These are phyloP conservation scores for Triangularia setosa DNA, from an alignment of 2,329 filamentous ascomycete species.

Conservation along the genomic window DNA sequence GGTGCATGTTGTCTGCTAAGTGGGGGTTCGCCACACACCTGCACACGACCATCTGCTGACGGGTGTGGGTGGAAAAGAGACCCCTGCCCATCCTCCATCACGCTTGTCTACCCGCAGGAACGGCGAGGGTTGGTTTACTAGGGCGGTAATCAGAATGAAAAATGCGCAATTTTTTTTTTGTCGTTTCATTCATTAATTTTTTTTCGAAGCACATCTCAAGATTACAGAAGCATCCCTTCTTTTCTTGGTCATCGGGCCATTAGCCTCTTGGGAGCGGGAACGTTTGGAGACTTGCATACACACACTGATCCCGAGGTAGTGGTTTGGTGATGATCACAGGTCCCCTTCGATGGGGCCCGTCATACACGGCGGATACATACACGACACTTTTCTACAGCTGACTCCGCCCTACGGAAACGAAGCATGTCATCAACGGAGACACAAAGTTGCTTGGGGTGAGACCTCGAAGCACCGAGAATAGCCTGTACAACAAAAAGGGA, in stretches of 20 bases:
- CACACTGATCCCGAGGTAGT: neutral
- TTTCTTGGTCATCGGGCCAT: neutral
- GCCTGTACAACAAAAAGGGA: neutral
- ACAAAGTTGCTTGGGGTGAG: neutral
- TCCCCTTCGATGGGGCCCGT: neutral
- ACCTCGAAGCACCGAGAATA: neutral
- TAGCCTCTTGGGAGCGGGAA: neutral
- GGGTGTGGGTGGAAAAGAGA: neutral
- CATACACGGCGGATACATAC: no score
- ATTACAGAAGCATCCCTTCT: neutral
- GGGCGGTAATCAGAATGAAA: neutral
- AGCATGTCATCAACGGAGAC: conserved; percentile 1
- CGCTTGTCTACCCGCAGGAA: neutral
- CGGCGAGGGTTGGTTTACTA: neutral
- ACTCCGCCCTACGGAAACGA: conserved; percentile 1
- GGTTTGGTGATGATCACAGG: neutral
- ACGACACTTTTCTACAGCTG: neutral
- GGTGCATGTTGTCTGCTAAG: neutral
- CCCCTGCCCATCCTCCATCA: neutral
- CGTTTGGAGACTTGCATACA: no score
- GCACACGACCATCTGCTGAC: conserved; percentile 12
- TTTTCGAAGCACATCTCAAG: neutral
- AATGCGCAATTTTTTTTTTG: conserved; percentile 7
- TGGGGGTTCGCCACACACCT: conserved; percentile 11
- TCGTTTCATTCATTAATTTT: conserved; percentile 1